phyloP scores from a whole-genome alignment of 495 filamentous ascomycete genomes.

The Penicillium soppii region DNA sequence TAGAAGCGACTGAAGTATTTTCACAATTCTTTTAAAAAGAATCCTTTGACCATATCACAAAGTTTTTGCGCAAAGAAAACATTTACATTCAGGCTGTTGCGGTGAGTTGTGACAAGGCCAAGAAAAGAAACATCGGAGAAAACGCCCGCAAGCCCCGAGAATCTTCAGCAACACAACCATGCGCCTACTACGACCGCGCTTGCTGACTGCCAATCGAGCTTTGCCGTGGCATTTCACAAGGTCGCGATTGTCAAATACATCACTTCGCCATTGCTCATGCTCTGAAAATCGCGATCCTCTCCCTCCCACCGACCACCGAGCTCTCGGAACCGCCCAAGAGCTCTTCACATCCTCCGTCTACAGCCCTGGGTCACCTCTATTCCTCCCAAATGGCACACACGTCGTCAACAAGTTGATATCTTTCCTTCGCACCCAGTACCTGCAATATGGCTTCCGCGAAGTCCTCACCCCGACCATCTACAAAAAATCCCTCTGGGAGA shows the following conservation, averaged over 20 bases:
- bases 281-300: conserved; percentile 29
- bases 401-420: conserved; percentile 84
- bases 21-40: no score
- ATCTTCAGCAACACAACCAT: conserved; percentile 26
- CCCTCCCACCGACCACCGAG: conserved; percentile 62
- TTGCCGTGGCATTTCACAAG: conserved; percentile 7
- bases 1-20: no score
- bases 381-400: conserved; percentile 80
- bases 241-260: conserved; percentile 33
- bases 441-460: conserved; percentile 84
- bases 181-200: conserved; percentile 24
- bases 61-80: no score
- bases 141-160: conserved; percentile 10
- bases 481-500: conserved; percentile 86
- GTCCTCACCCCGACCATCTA: conserved; percentile 93
- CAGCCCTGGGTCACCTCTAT: conserved; percentile 85
- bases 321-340: conserved; percentile 66
- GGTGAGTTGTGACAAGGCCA: no score
- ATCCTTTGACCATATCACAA: no score
- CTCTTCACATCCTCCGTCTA: conserved; percentile 77
- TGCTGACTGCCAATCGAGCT: conserved; percentile 6
- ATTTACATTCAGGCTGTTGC: no score
- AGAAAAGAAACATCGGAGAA: conserved; percentile 20
- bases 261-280: conserved; percentile 38
- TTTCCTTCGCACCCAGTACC: conserved; percentile 86